Evolutionary conservation across 768 basidiomycete species (phyloP).

Genomic region (Mycena vulgaris): DNA sequence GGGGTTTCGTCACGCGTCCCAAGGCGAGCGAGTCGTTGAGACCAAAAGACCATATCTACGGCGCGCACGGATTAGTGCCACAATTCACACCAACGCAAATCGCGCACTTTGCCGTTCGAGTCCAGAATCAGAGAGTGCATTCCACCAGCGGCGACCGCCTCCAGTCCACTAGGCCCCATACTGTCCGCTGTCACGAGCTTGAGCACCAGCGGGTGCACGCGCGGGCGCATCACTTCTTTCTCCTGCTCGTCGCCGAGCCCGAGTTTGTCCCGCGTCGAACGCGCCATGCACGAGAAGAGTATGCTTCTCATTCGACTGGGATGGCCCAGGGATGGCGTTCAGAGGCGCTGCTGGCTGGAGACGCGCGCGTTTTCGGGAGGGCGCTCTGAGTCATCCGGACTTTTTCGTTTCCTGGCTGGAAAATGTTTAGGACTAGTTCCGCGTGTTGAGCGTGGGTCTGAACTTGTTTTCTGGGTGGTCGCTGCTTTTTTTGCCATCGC

Average conservation of each 20-base stretch:
- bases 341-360: neutral
- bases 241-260: constrained; percentile 34
- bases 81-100: neutral
- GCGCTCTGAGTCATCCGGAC: neutral
- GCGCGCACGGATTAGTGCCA: constrained; percentile 2
- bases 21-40: constrained; percentile 37
- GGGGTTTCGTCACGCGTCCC: constrained; percentile 25
- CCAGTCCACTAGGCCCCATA: constrained; percentile 23
- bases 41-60: constrained; percentile 37
- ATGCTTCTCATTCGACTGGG: constrained; percentile 1
- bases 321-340: constrained; percentile 13
- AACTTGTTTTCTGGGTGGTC: constrained; percentile 1
- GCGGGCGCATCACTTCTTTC: constrained; percentile 36
- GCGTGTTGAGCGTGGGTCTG: neutral
- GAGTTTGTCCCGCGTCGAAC: constrained; percentile 30
- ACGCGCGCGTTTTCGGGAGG: constrained; percentile 14
- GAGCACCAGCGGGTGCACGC: constrained; percentile 25
- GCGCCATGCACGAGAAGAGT: constrained; percentile 37
- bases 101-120: constrained; percentile 31
- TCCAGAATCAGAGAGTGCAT: constrained; percentile 38
- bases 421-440: neutral
- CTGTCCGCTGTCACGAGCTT: neutral
- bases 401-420: constrained; percentile 16
- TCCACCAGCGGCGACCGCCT: constrained; percentile 34
- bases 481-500: constrained; percentile 12